Evolutionary conservation across 2,329 filamentous ascomycete species (phyloP).

Genomic region (Fusarium verticillioides): DNA sequence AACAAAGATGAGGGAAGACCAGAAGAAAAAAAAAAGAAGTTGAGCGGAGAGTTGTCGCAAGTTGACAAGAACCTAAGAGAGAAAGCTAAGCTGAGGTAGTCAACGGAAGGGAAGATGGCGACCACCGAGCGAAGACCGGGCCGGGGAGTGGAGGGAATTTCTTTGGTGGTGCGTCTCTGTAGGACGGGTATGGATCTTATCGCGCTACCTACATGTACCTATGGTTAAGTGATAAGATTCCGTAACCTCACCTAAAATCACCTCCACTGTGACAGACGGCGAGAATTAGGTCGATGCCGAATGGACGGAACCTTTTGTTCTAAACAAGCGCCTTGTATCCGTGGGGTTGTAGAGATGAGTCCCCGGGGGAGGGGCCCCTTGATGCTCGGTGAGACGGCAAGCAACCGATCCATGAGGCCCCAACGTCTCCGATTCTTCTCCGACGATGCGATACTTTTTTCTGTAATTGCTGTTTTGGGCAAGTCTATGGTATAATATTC

Average conservation of each 20-base stretch:
- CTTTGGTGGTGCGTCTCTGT: constrained; percentile 37
- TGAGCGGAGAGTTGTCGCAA: constrained; percentile 27
- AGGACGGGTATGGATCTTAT: constrained; percentile 35
- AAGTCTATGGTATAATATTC: constrained; percentile 13
- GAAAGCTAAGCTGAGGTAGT: not conserved
- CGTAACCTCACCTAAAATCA: constrained; percentile 5
- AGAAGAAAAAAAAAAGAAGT: constrained; percentile 14
- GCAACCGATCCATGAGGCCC: constrained; percentile 6
- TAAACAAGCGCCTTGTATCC: constrained; percentile 7
- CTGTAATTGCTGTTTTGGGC: constrained; percentile 22
- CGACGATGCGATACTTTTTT: constrained; percentile 3
- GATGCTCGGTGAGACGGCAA: constrained; percentile 31
- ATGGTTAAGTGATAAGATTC: constrained; percentile 38
- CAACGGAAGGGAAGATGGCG: constrained; percentile 35
- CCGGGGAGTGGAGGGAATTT: constrained; percentile 45
- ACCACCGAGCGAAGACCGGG: constrained; percentile 45
- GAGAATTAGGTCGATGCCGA: constrained; percentile 19
- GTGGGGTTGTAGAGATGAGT: constrained; percentile 28
- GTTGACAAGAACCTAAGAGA: constrained; percentile 3
- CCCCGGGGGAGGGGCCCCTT: constrained; percentile 30
- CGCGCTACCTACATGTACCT: constrained; percentile 1
- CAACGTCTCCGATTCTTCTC: constrained; percentile 31
- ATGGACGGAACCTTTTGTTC: constrained; percentile 8
- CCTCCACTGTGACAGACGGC: constrained; percentile 6
- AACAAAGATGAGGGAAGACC: constrained; percentile 5